A percentile compares a stretch with the other conserved stretches of the same genome.
Conservation (phyloP, 176 grass and related monocot genomes). For the Oryza glaberrima region DNA sequence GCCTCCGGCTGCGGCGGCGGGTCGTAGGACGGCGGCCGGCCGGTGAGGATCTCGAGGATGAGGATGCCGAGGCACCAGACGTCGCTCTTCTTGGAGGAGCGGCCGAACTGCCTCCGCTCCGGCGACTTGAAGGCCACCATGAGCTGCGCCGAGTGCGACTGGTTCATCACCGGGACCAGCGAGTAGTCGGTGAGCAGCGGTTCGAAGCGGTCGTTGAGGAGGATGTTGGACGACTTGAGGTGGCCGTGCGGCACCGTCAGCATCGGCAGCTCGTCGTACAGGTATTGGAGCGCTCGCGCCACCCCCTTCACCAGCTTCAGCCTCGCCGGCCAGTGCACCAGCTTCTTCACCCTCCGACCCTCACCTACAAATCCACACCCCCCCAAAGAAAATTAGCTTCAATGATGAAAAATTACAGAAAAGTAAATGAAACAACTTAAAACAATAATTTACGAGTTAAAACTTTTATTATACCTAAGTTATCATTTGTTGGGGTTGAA, state of each 20-base stretch:
- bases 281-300: slow-evolving; percentile 56
- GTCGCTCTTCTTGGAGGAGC: slow-evolving; percentile 90
- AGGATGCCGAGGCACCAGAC: slow-evolving; percentile 85
- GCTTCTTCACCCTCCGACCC: slow-evolving; percentile 25
- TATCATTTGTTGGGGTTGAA: too few relatives aligned
- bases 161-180: slow-evolving; percentile 86
- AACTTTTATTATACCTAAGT: too few relatives aligned
- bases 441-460: too few relatives aligned
- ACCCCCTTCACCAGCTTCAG: slow-evolving; percentile 82
- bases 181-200: slow-evolving; percentile 85
- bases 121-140: slow-evolving; percentile 86
- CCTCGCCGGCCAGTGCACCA: slow-evolving; percentile 62
- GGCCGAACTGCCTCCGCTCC: slow-evolving; percentile 65
- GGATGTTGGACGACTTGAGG: slow-evolving; percentile 87
- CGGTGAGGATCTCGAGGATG: slow-evolving; percentile 75
- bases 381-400: too few relatives aligned
- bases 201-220: slow-evolving; percentile 55
- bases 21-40: slow-evolving; percentile 42
- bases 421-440: too few relatives aligned
- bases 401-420: too few relatives aligned
- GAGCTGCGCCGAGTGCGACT: slow-evolving; percentile 68
- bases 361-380: slow-evolving; percentile 10
- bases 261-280: slow-evolving; percentile 96
- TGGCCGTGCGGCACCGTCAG: slow-evolving; percentile 90
- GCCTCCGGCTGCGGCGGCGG: not conserved